These are phyloP conservation scores for Mucor lusitanicus DNA, from an alignment of 371 early-diverging fungal species.

Conservation along the genomic window DNA sequence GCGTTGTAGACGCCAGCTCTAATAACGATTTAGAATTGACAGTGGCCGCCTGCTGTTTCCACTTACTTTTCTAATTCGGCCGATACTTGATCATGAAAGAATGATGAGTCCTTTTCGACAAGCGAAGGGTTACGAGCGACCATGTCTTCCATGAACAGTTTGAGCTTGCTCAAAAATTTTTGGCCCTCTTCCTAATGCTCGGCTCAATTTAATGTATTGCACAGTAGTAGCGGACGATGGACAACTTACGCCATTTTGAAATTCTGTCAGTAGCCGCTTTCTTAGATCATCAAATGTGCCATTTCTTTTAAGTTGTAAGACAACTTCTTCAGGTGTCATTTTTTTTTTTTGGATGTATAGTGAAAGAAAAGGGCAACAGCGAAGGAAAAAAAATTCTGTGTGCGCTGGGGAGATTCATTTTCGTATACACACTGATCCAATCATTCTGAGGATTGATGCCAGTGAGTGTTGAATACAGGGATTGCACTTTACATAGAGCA, in stretches of 20 bases:
- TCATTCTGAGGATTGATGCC: background rate
- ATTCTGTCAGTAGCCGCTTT: constrained; percentile 36
- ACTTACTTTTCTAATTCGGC: constrained; percentile 38
- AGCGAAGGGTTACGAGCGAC: constrained; percentile 29
- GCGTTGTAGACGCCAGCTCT: constrained; percentile 30
- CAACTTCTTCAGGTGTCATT: constrained; percentile 48
- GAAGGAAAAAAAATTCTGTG: background rate
- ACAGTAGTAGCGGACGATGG: background rate
- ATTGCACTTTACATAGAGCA: no score
- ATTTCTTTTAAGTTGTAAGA: constrained; percentile 43
- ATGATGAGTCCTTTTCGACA: constrained; percentile 32
- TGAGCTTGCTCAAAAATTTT: constrained; percentile 26
- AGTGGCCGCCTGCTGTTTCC: background rate
- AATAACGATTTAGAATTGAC: no score
- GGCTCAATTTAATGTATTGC: background rate
- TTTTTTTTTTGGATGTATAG: background rate
- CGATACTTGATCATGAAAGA: constrained; percentile 28
- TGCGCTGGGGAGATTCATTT: background rate
- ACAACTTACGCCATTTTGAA: constrained; percentile 31
- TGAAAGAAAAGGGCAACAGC: background rate
- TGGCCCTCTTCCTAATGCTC: constrained; percentile 24
- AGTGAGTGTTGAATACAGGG: no score
- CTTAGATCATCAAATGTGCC: constrained; percentile 47
- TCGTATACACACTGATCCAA: background rate
- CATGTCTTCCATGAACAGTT: constrained; percentile 38